phyloP scores from a whole-genome alignment of 2,329 filamentous ascomycete species.

The Sphaerostilbella broomeana region DNA sequence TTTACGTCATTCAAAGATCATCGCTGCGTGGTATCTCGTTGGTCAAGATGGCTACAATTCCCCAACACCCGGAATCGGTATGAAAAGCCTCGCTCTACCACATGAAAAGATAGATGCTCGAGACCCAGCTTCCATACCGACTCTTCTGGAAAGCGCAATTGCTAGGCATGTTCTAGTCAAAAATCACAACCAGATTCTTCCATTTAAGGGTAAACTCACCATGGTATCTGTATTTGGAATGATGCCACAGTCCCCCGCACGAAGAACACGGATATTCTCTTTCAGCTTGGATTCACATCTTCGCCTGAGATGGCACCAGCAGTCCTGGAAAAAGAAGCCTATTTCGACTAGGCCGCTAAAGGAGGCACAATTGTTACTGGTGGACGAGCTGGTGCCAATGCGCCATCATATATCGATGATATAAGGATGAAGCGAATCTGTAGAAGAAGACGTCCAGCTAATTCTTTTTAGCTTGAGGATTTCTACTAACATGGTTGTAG shows the following conservation, averaged over 20 bases:
- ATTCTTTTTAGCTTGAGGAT: too few relatives aligned
- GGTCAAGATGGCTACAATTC: constrained; percentile 42
- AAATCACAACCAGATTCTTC: constrained; percentile 57
- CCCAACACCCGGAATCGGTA: constrained; percentile 40
- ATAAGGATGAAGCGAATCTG: too few relatives aligned
- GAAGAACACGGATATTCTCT: constrained; percentile 40
- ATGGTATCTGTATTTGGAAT: constrained; percentile 56
- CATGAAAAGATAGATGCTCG: constrained; percentile 44
- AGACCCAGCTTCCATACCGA: constrained; percentile 35
- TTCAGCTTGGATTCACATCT: constrained; percentile 41
- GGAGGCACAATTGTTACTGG: constrained; percentile 47
- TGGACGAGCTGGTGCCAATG: constrained; percentile 44
- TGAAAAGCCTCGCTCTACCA: constrained; percentile 54
- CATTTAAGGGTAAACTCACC: constrained; percentile 49
- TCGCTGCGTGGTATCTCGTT: constrained; percentile 53
- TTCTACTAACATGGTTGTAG: too few relatives aligned
- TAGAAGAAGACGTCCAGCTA: too few relatives aligned
- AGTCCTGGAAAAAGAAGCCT: constrained; percentile 33
- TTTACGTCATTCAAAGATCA: constrained; percentile 44
- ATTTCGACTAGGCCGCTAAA: constrained; percentile 42
- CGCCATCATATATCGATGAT: constrained; percentile 43
- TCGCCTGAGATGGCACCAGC: constrained; percentile 39
- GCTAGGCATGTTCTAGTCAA: constrained; percentile 69
- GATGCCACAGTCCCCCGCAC: constrained; percentile 50
- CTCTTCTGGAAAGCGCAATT: constrained; percentile 45